Base-by-base conservation (phyloP, 2,329 filamentous ascomycete genomes). In the Arachnomyces sp. region DNA sequence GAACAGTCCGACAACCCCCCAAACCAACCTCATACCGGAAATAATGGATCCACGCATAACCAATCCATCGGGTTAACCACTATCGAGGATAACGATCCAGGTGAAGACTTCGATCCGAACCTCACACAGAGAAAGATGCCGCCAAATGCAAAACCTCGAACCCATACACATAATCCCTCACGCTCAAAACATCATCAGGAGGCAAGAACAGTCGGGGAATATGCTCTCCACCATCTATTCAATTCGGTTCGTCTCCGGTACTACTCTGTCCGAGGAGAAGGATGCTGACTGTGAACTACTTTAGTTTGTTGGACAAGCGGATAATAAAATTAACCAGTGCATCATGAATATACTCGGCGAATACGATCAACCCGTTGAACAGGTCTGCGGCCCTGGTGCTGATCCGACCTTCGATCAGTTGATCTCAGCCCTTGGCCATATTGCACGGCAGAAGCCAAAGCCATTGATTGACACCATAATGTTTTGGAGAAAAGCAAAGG, bases 401-500 rank as follows among this genome's bases (percentile, higher is more conserved):
- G 92, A 98, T 59, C 75, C 82, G 2, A 79, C 78, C 8, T 98
- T 98, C 58, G 92, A 98, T 61, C 90, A 96, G 64, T 77, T 94
- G 53, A 93, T 98, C 48, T 80, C 82, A 18, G 92, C 93, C 12
- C 73, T 98, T 30, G 92, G 92, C 3, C 90, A 96, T 59, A 94
- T 98, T 55, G 87, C 90, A 39, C 84, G 87, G 43, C 84, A 89
- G 50, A 94, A 93, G 57, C 93, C 93, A 4, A 96, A 94, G 59
- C 85, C 88, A 4, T 67, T 98, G 38, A 95, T 98, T 54, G 92
- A 98, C 62, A 89, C 86, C 14, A 88, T 98, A 61, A 98, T 98
- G 86, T 76, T 94, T 25, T 98, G 92, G 92, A 81, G 92, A 41
- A 96, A 95, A 63, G 85, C 79, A 49, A 96, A 96, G 67, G 94